Conservation (phyloP, 2,329 filamentous ascomycete species). For the Chrysoporthe deuterocubensis region DNA sequence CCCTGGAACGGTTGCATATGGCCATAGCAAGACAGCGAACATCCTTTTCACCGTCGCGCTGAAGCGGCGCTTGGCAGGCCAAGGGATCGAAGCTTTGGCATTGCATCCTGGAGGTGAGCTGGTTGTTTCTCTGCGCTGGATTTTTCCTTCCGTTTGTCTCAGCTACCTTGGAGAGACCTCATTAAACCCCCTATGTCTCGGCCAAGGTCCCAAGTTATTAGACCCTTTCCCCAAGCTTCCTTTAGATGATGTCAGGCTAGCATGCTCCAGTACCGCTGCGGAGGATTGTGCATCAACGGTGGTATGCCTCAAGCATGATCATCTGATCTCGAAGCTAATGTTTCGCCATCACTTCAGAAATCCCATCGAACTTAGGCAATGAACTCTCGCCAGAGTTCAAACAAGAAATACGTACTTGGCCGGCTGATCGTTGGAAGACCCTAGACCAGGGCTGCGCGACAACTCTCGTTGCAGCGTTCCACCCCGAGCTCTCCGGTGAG, state of each 20-base stretch:
- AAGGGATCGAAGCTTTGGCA: slow-evolving; percentile 28
- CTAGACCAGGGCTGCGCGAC: slow-evolving; percentile 48
- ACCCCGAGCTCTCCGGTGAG: slow-evolving; percentile 31
- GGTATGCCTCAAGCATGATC: background rate
- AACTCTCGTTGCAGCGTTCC: slow-evolving; percentile 47
- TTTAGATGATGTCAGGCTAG: background rate
- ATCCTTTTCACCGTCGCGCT: slow-evolving; percentile 42
- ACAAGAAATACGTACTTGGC: slow-evolving; percentile 30
- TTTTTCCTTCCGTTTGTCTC: background rate
- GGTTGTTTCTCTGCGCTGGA: slow-evolving; percentile 2
- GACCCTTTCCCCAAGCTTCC: background rate
- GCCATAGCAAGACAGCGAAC: slow-evolving; percentile 52
- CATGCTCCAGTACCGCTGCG: too few relatives aligned
- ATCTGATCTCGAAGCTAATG: slow-evolving; percentile 10
- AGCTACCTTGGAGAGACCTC: too few relatives aligned
- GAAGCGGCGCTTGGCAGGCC: slow-evolving; percentile 10
- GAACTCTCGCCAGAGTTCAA: slow-evolving; percentile 22
- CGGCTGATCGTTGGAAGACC: slow-evolving; percentile 37
- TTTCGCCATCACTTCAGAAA: slow-evolving; percentile 29
- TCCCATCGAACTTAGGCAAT: slow-evolving; percentile 24
- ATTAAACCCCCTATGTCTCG: too few relatives aligned
- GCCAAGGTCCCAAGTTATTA: too few relatives aligned
- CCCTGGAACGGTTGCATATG: slow-evolving; percentile 41
- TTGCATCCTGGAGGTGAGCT: slow-evolving; percentile 33
- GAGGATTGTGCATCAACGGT: too few relatives aligned